Conservation (phyloP, 176 grass and related monocot species). For the Metroxylon sagu region DNA sequence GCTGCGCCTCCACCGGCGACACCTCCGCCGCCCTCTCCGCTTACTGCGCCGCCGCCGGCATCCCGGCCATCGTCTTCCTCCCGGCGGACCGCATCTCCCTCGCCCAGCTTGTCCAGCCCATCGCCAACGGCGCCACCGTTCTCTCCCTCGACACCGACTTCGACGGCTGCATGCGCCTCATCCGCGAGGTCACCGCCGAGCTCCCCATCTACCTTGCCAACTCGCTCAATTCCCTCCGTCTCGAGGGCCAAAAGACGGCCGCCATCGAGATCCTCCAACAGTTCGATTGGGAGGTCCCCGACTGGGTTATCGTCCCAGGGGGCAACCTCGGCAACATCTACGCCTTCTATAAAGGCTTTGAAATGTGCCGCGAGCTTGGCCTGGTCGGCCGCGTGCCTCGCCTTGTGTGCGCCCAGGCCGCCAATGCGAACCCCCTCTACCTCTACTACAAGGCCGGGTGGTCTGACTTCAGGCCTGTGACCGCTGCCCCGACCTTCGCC, state of each 20-base stretch:
- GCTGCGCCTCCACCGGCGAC: slow-evolving; percentile 85
- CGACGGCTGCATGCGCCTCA: slow-evolving; percentile 89
- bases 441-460: slow-evolving; percentile 78
- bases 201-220: slow-evolving; percentile 89
- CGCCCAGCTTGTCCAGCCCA: slow-evolving; percentile 82
- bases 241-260: slow-evolving; percentile 80
- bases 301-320: slow-evolving; percentile 84
- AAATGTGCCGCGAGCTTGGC: slow-evolving; percentile 81
- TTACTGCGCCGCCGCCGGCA: slow-evolving; percentile 86
- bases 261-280: slow-evolving; percentile 97
- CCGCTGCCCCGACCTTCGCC: slow-evolving; percentile 57
- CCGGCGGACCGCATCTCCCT: slow-evolving; percentile 79
- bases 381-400: slow-evolving; percentile 66
- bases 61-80: slow-evolving; percentile 81
- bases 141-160: slow-evolving; percentile 88
- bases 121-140: slow-evolving; percentile 91
- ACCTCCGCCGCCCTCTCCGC: slow-evolving; percentile 84
- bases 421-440: slow-evolving; percentile 78
- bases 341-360: slow-evolving; percentile 95
- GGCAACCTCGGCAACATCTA: slow-evolving; percentile 94
- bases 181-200: slow-evolving; percentile 83
- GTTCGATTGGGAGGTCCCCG: slow-evolving; percentile 94
- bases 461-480: slow-evolving; percentile 58
- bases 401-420: slow-evolving; percentile 77
- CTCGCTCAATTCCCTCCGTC: slow-evolving; percentile 75